phyloP scores from a whole-genome alignment of 148 eudicot species.

The Polygonum aviculare region DNA sequence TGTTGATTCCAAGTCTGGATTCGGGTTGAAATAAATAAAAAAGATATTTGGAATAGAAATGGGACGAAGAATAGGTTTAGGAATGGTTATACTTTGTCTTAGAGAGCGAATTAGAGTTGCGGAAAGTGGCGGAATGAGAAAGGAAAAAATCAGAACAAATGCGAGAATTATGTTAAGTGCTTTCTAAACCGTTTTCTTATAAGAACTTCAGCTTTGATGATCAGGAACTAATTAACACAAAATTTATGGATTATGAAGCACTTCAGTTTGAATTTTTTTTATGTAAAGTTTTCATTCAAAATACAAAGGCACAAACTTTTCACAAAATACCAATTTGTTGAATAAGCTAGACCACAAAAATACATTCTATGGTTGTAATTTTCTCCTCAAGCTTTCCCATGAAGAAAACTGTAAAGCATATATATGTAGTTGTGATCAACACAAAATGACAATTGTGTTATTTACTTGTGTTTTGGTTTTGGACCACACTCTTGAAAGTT shows the following conservation, averaged over 20 bases:
- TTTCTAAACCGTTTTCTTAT: no score
- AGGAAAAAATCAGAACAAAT: no score
- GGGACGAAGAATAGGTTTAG: no score
- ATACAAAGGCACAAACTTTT: background rate
- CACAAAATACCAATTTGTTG: background rate
- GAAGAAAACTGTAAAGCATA: background rate
- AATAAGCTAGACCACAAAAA: background rate
- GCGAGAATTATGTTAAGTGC: no score
- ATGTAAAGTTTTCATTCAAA: background rate
- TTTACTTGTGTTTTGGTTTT: background rate
- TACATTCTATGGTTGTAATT: background rate
- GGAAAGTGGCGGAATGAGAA: no score
- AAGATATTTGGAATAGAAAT: no score
- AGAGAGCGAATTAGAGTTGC: no score
- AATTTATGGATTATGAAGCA: background rate
- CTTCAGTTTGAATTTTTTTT: background rate
- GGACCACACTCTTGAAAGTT: background rate
- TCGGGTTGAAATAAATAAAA: no score
- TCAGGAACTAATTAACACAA: background rate
- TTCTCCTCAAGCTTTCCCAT: background rate
- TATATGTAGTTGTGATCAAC: background rate
- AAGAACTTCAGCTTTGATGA: no score
- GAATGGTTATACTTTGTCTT: no score
- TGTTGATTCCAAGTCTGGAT: no score
- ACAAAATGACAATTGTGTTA: constrained; percentile 2